These are phyloP conservation scores for Aspergillus alliaceus DNA, from an alignment of 2,329 filamentous ascomycete genomes.

Conservation along the genomic window DNA sequence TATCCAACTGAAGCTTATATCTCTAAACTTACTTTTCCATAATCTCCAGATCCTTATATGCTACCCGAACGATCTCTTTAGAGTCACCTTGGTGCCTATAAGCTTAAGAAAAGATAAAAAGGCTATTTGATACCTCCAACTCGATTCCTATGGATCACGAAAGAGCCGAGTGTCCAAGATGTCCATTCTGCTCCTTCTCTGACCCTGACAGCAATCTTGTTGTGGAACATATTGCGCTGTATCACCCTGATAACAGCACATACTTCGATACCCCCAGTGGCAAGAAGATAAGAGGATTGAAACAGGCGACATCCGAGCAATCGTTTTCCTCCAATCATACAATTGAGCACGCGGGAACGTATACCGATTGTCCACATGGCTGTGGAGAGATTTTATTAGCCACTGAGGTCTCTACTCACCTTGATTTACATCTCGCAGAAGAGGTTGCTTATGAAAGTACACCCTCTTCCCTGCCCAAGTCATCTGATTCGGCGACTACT, in stretches of 20 bases:
- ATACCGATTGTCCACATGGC: slow-evolving; percentile 57
- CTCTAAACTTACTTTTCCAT: not conserved
- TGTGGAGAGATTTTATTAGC: slow-evolving; percentile 60
- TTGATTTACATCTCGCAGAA: slow-evolving; percentile 60
- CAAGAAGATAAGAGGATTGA: not conserved
- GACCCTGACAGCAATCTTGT: slow-evolving; percentile 42
- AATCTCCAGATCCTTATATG: too few species aligned
- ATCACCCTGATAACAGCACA: slow-evolving; percentile 42
- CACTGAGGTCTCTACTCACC: slow-evolving; percentile 57
- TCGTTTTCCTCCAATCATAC: not conserved
- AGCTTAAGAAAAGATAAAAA: too few species aligned
- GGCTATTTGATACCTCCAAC: too few species aligned
- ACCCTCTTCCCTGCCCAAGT: slow-evolving; percentile 8
- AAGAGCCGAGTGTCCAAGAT: slow-evolving; percentile 24
- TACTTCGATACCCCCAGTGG: slow-evolving; percentile 24
- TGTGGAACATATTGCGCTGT: slow-evolving; percentile 45
- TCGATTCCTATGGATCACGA: slow-evolving; percentile 19
- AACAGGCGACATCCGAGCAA: not conserved
- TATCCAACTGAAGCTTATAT: too few species aligned
- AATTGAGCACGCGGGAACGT: slow-evolving; percentile 28
- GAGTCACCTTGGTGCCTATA: too few species aligned
- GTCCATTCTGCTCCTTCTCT: slow-evolving; percentile 48
- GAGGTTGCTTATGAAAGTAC: slow-evolving; percentile 43
- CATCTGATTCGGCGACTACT: slow-evolving; percentile 1
- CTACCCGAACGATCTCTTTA: not conserved